Evolutionary conservation across 352 stramenopile genomes (phyloP), one percentile per base, ranked within the genome.

Genomic region (Blastocystis sp.): DNA sequence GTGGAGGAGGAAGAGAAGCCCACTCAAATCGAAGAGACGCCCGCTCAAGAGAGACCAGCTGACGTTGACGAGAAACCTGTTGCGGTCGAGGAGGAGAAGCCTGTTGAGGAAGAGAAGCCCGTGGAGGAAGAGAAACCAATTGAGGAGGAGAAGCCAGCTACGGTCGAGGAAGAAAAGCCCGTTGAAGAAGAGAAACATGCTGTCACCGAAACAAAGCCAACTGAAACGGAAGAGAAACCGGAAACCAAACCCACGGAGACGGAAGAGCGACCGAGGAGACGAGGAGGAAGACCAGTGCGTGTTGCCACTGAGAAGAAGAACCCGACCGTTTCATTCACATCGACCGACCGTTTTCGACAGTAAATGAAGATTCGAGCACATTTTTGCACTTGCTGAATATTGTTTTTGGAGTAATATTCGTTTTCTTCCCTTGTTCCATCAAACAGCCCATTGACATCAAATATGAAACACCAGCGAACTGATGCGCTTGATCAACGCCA

Each of bases 331-430:
- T 10, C 3, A 19, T 1, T 24, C 13, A 9, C 24, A 9, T 31
- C 31, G 12, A 74, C 31, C 26, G 29, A 41, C n/a, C 19, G 19
- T 26, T 26, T 26, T 51, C 13, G 45, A 31, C 31, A 74, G 2
- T 19, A 31, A 1, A 50, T 33, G 10, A 74, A 45, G 63, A 74
- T 0, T 37, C 10, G 31, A 12, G n/a, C 31, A 9, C 19, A 12
- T 50, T 74, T 26, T 74, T 55, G 45, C 31, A 12, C 24, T 33
- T 26, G 29, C 35, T 74, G 63, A 74, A 33, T 74, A 37, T 41
- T 74, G 63, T 74, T 74, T 74, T 74, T 74, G 63, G 26, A n/a
- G 1, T 74, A 45, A 33, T 74, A 41, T 74, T 74, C 31, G 24
- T 24, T 69, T 13, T 74, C 19, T 41, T 55, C 6, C 16, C 16